Evolutionary conservation across 1,284 basidiomycete genomes (phyloP).

Genomic region (Ceratobasidium sp.): DNA sequence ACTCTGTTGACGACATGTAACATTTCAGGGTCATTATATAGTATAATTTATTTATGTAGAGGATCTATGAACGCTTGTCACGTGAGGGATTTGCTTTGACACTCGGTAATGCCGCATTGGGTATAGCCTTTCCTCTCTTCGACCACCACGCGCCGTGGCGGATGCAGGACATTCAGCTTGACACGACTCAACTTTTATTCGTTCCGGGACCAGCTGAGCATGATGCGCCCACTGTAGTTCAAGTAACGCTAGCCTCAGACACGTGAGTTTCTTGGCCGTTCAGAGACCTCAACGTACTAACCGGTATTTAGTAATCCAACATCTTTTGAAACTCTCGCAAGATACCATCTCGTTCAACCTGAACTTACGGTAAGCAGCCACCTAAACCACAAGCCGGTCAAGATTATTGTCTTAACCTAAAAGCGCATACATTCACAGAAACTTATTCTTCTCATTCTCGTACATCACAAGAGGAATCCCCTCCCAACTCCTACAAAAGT

Average conservation of each 20-base stretch:
- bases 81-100: background rate
- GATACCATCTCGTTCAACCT: constrained; percentile 28
- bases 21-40: background rate
- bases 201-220: constrained; percentile 21
- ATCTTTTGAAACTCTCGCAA: constrained; percentile 16
- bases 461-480: constrained; percentile 18
- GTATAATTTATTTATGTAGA: constrained; percentile 17
- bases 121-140: constrained; percentile 26
- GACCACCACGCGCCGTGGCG: constrained; percentile 35
- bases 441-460: constrained; percentile 31
- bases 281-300: background rate
- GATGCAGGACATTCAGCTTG: constrained; percentile 37
- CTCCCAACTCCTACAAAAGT: constrained; percentile 17
- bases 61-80: background rate
- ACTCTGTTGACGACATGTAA: constrained; percentile 92
- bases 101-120: constrained; percentile 37
- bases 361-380: constrained; percentile 8
- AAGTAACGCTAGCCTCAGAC: constrained; percentile 31
- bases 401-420: background rate
- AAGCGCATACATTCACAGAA: constrained; percentile 37
- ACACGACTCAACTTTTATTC: constrained; percentile 30
- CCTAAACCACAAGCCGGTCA: background rate
- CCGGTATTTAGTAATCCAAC: constrained; percentile 7
- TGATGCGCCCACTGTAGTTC: constrained; percentile 20
- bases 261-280: constrained; percentile 1